Evolutionary conservation across 2,329 filamentous ascomycete genomes (phyloP).

Genomic region (Diaporthe caulivora): DNA sequence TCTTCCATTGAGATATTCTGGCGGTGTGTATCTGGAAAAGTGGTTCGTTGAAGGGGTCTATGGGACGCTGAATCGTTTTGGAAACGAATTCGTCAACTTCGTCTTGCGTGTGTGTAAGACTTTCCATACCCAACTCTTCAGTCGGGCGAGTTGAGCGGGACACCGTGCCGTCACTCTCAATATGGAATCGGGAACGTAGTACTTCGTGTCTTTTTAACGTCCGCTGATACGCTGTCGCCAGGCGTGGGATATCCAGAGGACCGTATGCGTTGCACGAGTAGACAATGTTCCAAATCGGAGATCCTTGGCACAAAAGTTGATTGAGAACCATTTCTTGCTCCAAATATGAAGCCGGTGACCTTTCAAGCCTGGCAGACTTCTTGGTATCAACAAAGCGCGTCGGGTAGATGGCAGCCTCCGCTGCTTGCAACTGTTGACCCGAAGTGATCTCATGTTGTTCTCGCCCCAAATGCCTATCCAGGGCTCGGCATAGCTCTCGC

Average conservation of each 20-base stretch:
- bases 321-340: conserved; percentile 19
- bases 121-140: neutral
- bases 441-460: too few relatives aligned
- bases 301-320: neutral
- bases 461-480: neutral
- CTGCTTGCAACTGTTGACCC: neutral
- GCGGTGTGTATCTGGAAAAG: neutral
- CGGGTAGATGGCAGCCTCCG: neutral
- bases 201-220: neutral
- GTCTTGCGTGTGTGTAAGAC: neutral
- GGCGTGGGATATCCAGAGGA: neutral
- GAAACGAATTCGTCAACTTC: neutral
- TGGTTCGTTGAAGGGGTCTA: neutral
- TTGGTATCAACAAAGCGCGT: neutral
- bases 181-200: neutral
- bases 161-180: neutral
- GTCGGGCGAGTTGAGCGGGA: neutral
- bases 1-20: neutral
- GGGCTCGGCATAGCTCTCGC: neutral
- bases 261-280: conserved; percentile 1
- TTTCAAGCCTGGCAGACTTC: neutral
- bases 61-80: neutral
- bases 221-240: neutral
- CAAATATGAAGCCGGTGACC: neutral
- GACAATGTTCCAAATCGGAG: conserved; percentile 10